Evolutionary conservation across 257 asterid species (phyloP).

Genomic region (Nicotiana sylvestris): DNA sequence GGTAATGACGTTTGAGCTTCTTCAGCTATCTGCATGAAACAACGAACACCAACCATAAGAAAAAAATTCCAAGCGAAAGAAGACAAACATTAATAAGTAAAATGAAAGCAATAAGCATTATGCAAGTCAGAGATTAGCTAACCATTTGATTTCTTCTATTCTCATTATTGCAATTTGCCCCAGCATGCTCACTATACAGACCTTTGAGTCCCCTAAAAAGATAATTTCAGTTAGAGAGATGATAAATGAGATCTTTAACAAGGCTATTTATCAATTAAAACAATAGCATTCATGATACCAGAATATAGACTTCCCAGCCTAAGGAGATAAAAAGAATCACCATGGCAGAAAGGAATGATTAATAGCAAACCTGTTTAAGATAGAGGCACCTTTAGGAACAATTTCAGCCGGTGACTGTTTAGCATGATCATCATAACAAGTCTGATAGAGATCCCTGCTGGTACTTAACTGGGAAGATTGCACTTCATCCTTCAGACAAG

Average conservation of each 20-base stretch:
- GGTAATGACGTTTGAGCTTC: constrained; percentile 40
- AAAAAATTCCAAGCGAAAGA: not conserved
- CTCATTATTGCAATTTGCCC: constrained; percentile 35
- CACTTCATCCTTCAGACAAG: constrained; percentile 46
- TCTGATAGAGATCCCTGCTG: constrained; percentile 35
- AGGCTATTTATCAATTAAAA: not conserved
- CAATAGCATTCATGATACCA: not conserved
- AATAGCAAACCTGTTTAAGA: constrained; percentile 9
- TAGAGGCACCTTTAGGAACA: constrained; percentile 15
- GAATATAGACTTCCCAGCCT: not conserved
- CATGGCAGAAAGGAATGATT: not conserved
- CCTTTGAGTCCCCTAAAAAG: constrained; percentile 42
- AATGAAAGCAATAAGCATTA: not conserved
- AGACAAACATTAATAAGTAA: not conserved
- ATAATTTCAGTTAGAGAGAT: not conserved
- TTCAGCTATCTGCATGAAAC: constrained; percentile 43
- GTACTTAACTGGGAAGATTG: constrained; percentile 35
- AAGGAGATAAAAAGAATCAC: not conserved
- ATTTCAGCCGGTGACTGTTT: constrained; percentile 34
- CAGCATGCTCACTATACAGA: constrained; percentile 38
- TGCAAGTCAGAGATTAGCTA: constrained; percentile 17
- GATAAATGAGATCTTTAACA: not conserved
- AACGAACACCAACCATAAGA: constrained; percentile 12
- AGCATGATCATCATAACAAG: constrained; percentile 42
- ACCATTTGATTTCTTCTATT: constrained; percentile 45